Conservation (phyloP, 768 basidiomycete species). For the Clitopilus passeckerianus region DNA sequence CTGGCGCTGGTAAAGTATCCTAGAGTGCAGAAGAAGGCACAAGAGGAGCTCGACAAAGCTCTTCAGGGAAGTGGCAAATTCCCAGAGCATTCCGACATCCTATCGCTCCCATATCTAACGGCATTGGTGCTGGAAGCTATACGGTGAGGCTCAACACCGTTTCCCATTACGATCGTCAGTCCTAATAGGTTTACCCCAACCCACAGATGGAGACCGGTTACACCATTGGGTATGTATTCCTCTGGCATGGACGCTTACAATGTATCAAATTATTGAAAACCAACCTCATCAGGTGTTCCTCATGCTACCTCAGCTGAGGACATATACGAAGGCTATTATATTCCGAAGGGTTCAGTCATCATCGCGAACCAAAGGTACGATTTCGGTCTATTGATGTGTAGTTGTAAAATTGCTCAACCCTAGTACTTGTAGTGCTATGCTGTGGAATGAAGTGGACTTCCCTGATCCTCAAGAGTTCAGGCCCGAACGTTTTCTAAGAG, state of each 20-base stretch:
- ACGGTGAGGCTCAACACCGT: conserved; percentile 9
- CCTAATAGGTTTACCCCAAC: conserved; percentile 15
- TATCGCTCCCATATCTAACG: conserved; percentile 5
- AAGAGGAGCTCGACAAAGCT: conserved; percentile 10
- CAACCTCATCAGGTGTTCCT: neutral
- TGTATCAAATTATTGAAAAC: too few relatives aligned
- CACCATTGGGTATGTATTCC: neutral
- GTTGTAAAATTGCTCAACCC: neutral
- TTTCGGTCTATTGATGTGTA: neutral
- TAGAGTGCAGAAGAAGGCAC: conserved; percentile 17
- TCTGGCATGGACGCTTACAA: neutral
- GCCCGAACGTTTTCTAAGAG: conserved; percentile 31
- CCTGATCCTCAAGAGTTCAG: conserved; percentile 29
- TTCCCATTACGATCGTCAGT: conserved; percentile 9
- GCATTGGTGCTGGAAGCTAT: conserved; percentile 8
- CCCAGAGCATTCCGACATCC: conserved; percentile 10
- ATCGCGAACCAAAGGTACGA: conserved; percentile 7
- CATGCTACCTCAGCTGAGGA: neutral
- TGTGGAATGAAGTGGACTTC: conserved; percentile 19
- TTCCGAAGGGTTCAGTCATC: neutral
- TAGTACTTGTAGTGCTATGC: conserved; percentile 16
- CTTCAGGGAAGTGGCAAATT: conserved; percentile 5
- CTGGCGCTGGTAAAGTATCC: conserved; percentile 4
- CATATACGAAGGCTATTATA: neutral
- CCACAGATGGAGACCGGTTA: conserved; percentile 1